Conservation (phyloP, 176 grass and related monocot species). For the Cenchrus fungigraminus region DNA sequence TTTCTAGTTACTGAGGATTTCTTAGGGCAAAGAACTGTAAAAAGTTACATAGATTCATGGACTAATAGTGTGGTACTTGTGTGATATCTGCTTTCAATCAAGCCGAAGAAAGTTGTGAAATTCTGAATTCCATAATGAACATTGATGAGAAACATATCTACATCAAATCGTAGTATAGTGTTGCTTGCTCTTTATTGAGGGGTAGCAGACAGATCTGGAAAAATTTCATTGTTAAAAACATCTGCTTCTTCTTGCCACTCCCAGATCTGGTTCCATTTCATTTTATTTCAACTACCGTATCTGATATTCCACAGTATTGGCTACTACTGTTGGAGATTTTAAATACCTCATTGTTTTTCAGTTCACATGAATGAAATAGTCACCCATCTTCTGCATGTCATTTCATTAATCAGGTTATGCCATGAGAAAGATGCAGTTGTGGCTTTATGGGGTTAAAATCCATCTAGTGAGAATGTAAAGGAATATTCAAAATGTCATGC, state of each 20-base stretch:
- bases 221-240: not conserved
- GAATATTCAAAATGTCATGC: not conserved
- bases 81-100: constrained; percentile 8
- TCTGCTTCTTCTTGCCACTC: not conserved
- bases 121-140: constrained; percentile 20
- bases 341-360: not conserved
- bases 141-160: not conserved
- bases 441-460: not conserved
- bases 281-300: not conserved
- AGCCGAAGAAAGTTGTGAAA: not conserved
- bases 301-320: not conserved
- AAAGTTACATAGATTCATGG: not conserved
- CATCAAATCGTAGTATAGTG: not conserved
- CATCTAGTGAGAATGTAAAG: not conserved
- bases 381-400: not conserved
- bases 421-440: not conserved
- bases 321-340: not conserved
- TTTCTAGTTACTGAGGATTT: not conserved
- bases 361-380: not conserved
- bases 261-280: not conserved
- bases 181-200: not conserved
- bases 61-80: not conserved
- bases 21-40: not conserved
- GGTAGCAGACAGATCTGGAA: not conserved
- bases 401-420: not conserved